A percentile compares a stretch with the other conserved stretches of the same genome.
Evolutionary conservation across 352 stramenopile species (phyloP).

Genomic region (Phytophthora sp.): DNA sequence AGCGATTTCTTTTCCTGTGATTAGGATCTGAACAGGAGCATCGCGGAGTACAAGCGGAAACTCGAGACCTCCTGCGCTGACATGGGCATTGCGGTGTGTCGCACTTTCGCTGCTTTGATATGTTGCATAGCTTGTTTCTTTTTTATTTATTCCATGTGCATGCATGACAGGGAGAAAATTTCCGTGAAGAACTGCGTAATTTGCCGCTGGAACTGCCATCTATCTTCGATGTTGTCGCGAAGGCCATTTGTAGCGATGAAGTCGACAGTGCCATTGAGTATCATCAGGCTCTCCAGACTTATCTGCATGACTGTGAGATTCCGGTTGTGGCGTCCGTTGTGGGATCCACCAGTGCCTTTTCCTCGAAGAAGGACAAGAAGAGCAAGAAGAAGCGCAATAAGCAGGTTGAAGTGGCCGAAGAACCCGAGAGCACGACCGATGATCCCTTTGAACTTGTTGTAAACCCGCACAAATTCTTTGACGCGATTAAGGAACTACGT

Average conservation of each 20-base stretch:
- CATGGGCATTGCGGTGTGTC: slow-evolving; percentile 66
- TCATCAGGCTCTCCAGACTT: slow-evolving; percentile 68
- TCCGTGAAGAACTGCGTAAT: slow-evolving; percentile 68
- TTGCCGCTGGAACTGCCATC: slow-evolving; percentile 62
- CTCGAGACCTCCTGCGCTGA: slow-evolving; percentile 58
- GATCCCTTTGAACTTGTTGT: slow-evolving; percentile 48
- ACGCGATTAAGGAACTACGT: slow-evolving; percentile 57
- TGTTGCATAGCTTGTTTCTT: background rate
- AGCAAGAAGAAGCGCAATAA: slow-evolving; percentile 42
- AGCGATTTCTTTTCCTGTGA: background rate
- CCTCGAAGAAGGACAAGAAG: slow-evolving; percentile 57
- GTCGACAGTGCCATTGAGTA: slow-evolving; percentile 60
- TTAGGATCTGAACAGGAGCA: slow-evolving; percentile 73
- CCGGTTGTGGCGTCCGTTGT: slow-evolving; percentile 31
- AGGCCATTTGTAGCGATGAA: slow-evolving; percentile 46
- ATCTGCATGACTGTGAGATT: slow-evolving; percentile 63
- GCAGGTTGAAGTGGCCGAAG: slow-evolving; percentile 15
- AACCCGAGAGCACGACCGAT: slow-evolving; percentile 19
- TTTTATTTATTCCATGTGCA: slow-evolving; percentile 9
- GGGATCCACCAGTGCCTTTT: slow-evolving; percentile 15
- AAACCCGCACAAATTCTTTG: slow-evolving; percentile 58
- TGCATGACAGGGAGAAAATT: slow-evolving; percentile 47
- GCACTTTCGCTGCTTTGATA: background rate
- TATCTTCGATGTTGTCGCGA: slow-evolving; percentile 56
- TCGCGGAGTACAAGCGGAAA: slow-evolving; percentile 77